Evolutionary conservation across 2,329 filamentous ascomycete species (phyloP), one percentile per base, ranked within the genome.

Genomic region (Colletotrichum costaricense): DNA sequence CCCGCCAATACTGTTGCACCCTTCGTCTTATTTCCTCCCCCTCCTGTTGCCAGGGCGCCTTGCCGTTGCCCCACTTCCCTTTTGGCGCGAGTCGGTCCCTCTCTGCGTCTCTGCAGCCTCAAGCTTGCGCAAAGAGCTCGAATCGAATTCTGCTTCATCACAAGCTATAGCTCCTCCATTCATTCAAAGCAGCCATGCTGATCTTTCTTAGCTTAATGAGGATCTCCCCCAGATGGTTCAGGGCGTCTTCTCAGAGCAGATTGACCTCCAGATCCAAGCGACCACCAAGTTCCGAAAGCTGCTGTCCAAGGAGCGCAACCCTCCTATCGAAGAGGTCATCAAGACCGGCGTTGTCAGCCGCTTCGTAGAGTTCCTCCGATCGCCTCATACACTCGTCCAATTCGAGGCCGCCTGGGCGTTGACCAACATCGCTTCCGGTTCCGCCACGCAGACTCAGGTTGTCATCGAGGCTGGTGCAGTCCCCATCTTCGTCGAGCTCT

Each of bases 271-370:
- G 86, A 99, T 99, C 79, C 93, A 96, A 86, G 95, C 96, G 72
- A 99, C 97, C 33, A 99, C 97, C 78, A 98, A 98, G 85, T 99
- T 99, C 89, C 90, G 97, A 83, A 99, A 99, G 89, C 91, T 99
- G 55, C 89, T 99, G 33, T 98, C 95, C 77, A 99, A 99, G 88
- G 97, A 99, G 88, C 94, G 97, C 82, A 99, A 99, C 88, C 97
- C 97, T 59, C 97, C 97, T 58, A 99, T 99, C 82, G 97, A 99
- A 88, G 95, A 97, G 82, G 97, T 99, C 78, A 99, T 99, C 86
- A 97, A 98, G 90, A 98, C 97, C 73, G 97, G 97, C 81, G 97
- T 99, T 76, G 97, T 99, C 77, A 93, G 92, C 88, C 94, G 97
- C 82, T 99, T 99, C 81, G 97, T 99, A 85, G 95, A 98, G 85